A percentile compares a stretch with the other conserved stretches of the same genome.
Conservation (phyloP, 129 eudicot genomes). For the Kitagawia praeruptora region DNA sequence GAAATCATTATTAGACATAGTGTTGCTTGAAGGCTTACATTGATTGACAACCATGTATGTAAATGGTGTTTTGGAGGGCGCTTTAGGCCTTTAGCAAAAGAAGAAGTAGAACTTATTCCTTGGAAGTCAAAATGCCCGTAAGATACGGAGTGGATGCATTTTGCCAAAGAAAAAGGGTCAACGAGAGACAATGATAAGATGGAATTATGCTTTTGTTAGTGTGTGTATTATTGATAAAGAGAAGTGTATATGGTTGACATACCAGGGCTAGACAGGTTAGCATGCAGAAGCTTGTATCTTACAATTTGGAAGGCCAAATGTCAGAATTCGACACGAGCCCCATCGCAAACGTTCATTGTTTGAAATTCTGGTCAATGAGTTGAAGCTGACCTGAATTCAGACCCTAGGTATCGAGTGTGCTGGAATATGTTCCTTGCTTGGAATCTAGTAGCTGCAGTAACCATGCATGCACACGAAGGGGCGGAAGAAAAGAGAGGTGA, state of each 20-base stretch:
- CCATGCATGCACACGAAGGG: background rate
- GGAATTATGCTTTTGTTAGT: background rate
- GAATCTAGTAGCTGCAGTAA: constrained; percentile 1
- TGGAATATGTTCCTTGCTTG: background rate
- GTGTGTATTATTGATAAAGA: background rate
- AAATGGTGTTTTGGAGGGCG: background rate
- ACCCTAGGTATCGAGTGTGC: background rate
- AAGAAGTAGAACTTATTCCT: background rate
- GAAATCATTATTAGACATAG: no score
- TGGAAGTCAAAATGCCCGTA: background rate
- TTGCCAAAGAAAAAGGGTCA: background rate
- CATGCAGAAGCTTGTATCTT: background rate
- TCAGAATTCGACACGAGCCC: background rate
- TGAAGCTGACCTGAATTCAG: background rate
- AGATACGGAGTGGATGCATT: background rate
- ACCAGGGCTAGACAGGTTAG: background rate
- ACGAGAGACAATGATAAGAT: background rate
- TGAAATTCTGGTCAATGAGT: background rate
- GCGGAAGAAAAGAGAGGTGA: background rate
- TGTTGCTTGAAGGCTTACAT: background rate
- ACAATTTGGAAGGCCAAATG: background rate
- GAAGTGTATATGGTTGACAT: background rate
- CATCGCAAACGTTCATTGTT: no score
- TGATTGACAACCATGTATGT: background rate
- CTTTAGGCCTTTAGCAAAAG: background rate